Percentiles rank a stretch among this genome's conserved stretches.
Evolutionary conservation across 2,329 filamentous ascomycete genomes (phyloP).

Genomic region (Arthrobotrys iridis): DNA sequence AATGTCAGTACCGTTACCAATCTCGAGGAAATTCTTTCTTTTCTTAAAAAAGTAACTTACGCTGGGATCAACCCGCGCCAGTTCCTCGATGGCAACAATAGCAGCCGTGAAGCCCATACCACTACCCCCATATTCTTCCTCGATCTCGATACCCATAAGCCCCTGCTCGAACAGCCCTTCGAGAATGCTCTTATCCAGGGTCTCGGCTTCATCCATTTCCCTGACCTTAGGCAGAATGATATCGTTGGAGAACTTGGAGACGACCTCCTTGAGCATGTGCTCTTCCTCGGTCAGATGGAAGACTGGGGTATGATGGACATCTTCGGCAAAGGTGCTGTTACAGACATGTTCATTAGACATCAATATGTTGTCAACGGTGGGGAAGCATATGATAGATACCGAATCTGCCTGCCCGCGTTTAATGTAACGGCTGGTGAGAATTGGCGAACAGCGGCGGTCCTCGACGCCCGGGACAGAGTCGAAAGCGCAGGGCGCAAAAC

Average conservation of each 20-base stretch:
- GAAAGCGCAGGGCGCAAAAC: conserved; percentile 51
- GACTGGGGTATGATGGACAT: conserved; percentile 75
- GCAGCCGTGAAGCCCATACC: conserved; percentile 99
- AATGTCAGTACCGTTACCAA: conserved; percentile 1
- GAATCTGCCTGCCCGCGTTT: conserved; percentile 46
- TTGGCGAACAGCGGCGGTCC: conserved; percentile 31
- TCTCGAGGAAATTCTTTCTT: no score
- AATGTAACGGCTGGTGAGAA: conserved; percentile 41
- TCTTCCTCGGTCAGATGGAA: conserved; percentile 92
- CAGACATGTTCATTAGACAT: not conserved
- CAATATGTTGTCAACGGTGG: not conserved
- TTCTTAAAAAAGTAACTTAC: conserved; percentile 68
- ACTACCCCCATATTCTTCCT: conserved; percentile 93
- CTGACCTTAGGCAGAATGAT: conserved; percentile 89
- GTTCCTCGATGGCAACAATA: conserved; percentile 95
- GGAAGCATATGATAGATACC: not conserved
- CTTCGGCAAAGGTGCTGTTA: conserved; percentile 41
- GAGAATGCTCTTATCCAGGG: conserved; percentile 87
- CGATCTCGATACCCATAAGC: conserved; percentile 96
- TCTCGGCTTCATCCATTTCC: conserved; percentile 96
- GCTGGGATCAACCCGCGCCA: conserved; percentile 91
- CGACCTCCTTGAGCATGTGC: conserved; percentile 84
- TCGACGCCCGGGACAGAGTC: conserved; percentile 40
- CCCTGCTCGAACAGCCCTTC: conserved; percentile 97
- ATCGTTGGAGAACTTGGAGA: conserved; percentile 89